A percentile compares a stretch with the other conserved stretches of the same genome.
Conservation (phyloP, 2,329 filamentous ascomycete species). For the Thermomyces lanuginosus region DNA sequence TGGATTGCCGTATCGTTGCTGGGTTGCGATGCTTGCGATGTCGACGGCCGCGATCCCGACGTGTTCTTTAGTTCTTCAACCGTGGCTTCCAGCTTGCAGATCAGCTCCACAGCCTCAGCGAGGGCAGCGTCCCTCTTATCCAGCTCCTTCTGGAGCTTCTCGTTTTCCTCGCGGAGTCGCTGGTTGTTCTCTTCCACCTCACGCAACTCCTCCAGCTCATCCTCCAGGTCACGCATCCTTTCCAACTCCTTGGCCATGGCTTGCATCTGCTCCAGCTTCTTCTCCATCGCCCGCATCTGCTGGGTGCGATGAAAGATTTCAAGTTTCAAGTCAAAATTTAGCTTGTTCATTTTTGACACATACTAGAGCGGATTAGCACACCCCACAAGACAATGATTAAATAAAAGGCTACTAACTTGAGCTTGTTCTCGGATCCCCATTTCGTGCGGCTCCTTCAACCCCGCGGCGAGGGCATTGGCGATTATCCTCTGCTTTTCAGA, state of each 20-base stretch:
- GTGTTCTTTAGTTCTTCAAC: constrained; percentile 18
- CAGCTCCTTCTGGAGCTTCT: constrained; percentile 21
- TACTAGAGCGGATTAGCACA: constrained; percentile 16
- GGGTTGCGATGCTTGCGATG: constrained; percentile 12
- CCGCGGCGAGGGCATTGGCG: constrained; percentile 14
- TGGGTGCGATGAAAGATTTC: constrained; percentile 26
- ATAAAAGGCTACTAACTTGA: constrained; percentile 15
- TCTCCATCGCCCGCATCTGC: constrained; percentile 20
- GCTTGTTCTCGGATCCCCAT: constrained; percentile 30
- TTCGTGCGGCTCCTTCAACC: constrained; percentile 20
- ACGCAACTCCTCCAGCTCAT: constrained; percentile 23
- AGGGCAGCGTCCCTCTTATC: constrained; percentile 26
- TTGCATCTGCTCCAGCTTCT: constrained; percentile 23
- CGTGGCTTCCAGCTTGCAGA: constrained; percentile 27
- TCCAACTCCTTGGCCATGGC: constrained; percentile 21
- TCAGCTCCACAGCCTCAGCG: constrained; percentile 27
- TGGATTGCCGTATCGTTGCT: constrained; percentile 10
- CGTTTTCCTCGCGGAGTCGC: constrained; percentile 21
- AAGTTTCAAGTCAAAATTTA: constrained; percentile 29
- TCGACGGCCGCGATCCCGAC: constrained; percentile 12
- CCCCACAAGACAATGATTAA: background rate
- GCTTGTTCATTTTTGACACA: constrained; percentile 28
- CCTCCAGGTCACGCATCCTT: constrained; percentile 14
- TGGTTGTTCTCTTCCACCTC: constrained; percentile 21
- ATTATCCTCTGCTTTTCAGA: constrained; percentile 22